These are phyloP conservation scores for Schoenoplectus tabernaemontani DNA, from an alignment of 202 grass and related monocot genomes.

Conservation along the genomic window DNA sequence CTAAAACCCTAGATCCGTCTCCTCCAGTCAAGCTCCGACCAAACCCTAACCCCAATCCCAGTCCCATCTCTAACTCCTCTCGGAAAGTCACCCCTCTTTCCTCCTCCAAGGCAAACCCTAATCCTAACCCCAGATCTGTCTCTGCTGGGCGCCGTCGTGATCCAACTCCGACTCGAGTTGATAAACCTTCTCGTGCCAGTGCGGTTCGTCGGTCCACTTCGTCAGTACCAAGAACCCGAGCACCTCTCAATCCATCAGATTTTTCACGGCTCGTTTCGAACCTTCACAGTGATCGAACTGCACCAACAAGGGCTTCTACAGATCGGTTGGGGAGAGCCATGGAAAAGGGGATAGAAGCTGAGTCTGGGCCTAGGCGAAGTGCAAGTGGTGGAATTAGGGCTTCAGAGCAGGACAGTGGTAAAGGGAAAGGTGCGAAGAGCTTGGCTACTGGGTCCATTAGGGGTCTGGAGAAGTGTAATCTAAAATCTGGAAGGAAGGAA, in stretches of 20 bases:
- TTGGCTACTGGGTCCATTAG: constrained; percentile 18
- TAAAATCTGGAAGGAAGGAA: constrained; percentile 19
- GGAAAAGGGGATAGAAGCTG: constrained; percentile 36
- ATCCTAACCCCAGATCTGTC: constrained; percentile 12
- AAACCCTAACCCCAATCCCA: neutral
- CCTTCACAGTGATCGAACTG: constrained; percentile 14
- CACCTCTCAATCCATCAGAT: constrained; percentile 42
- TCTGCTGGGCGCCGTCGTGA: constrained; percentile 20
- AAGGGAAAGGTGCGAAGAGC: constrained; percentile 20
- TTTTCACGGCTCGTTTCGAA: constrained; percentile 35
- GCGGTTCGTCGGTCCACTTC: constrained; percentile 69
- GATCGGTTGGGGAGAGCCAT: constrained; percentile 35
- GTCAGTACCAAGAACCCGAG: constrained; percentile 60
- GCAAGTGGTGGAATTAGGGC: constrained; percentile 44
- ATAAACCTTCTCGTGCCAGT: constrained; percentile 5
- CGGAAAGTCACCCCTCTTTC: constrained; percentile 55
- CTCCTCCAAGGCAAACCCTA: constrained; percentile 30
- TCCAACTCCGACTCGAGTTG: constrained; percentile 12
- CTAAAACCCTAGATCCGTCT: constrained; percentile 23
- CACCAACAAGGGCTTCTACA: constrained; percentile 24
- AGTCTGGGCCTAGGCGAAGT: constrained; percentile 34
- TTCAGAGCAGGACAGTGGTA: constrained; percentile 34
- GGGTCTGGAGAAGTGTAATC: constrained; percentile 6
- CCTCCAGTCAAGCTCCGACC: constrained; percentile 34
- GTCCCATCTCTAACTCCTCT: neutral